Evolutionary conservation across 2,329 filamentous ascomycete genomes (phyloP).

Genomic region (Monosporascus cannonballus): DNA sequence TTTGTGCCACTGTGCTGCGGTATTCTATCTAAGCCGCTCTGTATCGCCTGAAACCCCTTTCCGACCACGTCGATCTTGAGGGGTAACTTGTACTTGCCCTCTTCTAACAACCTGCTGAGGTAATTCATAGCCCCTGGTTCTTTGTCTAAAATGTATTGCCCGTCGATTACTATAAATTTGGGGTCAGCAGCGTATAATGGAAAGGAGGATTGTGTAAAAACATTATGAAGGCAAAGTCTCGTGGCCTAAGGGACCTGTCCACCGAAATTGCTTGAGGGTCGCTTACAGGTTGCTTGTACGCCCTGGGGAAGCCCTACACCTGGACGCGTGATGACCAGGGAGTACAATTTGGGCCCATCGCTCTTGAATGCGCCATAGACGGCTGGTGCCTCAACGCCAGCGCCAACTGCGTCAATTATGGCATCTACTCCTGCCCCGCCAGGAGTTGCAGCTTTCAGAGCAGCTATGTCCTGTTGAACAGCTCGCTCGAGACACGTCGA

Average conservation of each 20-base stretch:
- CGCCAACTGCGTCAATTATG: conserved; percentile 27
- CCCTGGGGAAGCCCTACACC: conserved; percentile 19
- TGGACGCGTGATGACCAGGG: conserved; percentile 21
- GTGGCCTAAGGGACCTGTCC: too few relatives aligned
- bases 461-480: conserved; percentile 8
- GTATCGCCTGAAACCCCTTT: conserved; percentile 5
- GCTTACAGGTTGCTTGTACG: conserved; percentile 10
- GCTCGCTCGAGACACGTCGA: conserved; percentile 10
- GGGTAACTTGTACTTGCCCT: conserved; percentile 19
- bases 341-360: conserved; percentile 23
- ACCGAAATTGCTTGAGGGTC: too few relatives aligned
- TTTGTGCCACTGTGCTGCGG: conserved; percentile 6
- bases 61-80: conserved; percentile 16
- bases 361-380: conserved; percentile 20
- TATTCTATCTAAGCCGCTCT: neutral
- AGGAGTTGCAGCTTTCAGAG: conserved; percentile 15
- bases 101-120: conserved; percentile 15
- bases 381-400: conserved; percentile 12
- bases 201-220: too few relatives aligned
- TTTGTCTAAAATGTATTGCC: conserved; percentile 15
- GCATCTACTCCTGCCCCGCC: conserved; percentile 24
- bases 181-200: too few relatives aligned
- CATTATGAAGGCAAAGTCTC: too few relatives aligned
- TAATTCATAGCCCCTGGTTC: conserved; percentile 2
- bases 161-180: conserved; percentile 6